phyloP scores from a whole-genome alignment of 2,329 filamentous ascomycete species.

The Gaeumannomyces tritici region DNA sequence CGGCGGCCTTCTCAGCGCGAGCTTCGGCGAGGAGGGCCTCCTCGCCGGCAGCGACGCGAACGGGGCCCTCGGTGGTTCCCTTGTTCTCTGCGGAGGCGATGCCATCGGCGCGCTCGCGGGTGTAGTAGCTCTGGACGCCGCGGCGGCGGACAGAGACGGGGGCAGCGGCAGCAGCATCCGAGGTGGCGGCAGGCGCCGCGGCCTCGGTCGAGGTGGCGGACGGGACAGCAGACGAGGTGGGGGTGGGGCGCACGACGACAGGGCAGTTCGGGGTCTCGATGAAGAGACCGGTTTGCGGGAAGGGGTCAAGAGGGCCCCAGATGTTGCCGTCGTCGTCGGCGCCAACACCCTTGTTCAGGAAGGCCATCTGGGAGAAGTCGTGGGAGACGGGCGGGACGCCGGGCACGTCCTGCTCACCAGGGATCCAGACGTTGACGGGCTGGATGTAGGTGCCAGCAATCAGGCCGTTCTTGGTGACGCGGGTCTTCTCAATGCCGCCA shows the following conservation, averaged over 20 bases:
- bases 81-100: conserved; percentile 9
- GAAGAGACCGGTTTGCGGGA: conserved; percentile 25
- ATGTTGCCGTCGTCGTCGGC: conserved; percentile 22
- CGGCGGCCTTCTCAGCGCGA: neutral
- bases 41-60: neutral
- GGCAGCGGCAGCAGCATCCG: neutral
- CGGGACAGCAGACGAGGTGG: neutral
- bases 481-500: conserved; percentile 19
- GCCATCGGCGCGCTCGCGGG: conserved; percentile 8
- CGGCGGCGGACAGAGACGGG: neutral
- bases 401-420: conserved; percentile 24
- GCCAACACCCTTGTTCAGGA: conserved; percentile 24
- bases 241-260: neutral
- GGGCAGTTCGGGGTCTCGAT: conserved; percentile 15
- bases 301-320: conserved; percentile 26
- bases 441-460: conserved; percentile 23
- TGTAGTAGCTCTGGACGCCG: neutral
- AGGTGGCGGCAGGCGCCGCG: no score
- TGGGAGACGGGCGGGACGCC: conserved; percentile 22
- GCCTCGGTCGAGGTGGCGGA: neutral
- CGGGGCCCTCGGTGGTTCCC: conserved; percentile 7
- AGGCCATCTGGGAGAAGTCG: conserved; percentile 25
- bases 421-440: conserved; percentile 25
- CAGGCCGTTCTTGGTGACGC: conserved; percentile 23
- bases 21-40: neutral